Evolutionary conservation across 805 yeast genomes (phyloP).

Genomic region (Kockiozyma suomiensis): DNA sequence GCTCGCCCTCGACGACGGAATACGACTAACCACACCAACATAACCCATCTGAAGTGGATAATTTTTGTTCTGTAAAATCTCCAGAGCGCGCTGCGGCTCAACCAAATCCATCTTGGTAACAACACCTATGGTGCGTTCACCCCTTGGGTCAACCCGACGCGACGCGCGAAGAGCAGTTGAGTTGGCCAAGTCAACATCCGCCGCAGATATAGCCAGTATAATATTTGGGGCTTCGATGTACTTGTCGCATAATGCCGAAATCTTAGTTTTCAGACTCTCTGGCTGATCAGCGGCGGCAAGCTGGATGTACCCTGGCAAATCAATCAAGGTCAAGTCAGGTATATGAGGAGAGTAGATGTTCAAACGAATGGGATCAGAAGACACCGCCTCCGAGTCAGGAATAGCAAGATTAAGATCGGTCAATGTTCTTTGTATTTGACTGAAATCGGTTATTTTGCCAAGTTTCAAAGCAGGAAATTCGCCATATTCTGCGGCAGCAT

Average conservation of each 20-base stretch:
- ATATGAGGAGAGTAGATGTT: conserved; percentile 87
- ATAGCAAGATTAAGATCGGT: conserved; percentile 91
- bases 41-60: conserved; percentile 96
- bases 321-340: conserved; percentile 91
- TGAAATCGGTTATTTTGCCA: conserved; percentile 81
- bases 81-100: conserved; percentile 69
- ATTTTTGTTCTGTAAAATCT: conserved; percentile 69
- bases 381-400: conserved; percentile 79
- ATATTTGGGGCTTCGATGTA: conserved; percentile 91
- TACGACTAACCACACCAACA: conserved; percentile 93
- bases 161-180: conserved; percentile 93
- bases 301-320: conserved; percentile 96
- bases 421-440: conserved; percentile 83
- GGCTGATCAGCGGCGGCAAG: conserved; percentile 98
- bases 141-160: conserved; percentile 84
- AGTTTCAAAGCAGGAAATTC: conserved; percentile 90
- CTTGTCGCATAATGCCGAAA: conserved; percentile 76
- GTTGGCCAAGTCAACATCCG: conserved; percentile 97
- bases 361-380: conserved; percentile 91
- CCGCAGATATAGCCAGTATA: conserved; percentile 93
- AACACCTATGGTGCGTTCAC: conserved; percentile 95
- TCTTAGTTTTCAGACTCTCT: conserved; percentile 71
- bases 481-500: conserved; percentile 77
- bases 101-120: conserved; percentile 92
- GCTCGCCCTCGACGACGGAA: conserved; percentile 49